Conservation (phyloP, 2,329 filamentous ascomycete species). For the Fusarium sp. region DNA sequence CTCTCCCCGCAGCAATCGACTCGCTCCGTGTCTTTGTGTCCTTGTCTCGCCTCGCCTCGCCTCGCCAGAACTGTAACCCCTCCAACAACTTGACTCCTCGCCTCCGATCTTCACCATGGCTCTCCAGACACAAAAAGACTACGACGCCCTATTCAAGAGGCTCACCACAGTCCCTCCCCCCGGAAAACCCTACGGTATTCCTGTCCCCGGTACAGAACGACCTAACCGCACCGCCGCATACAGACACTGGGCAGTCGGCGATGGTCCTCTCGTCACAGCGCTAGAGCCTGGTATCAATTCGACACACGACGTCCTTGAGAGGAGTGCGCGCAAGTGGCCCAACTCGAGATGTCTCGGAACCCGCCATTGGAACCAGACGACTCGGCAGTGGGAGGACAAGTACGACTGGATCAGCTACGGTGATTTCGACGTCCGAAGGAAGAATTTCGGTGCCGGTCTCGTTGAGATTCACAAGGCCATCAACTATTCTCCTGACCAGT, state of each 20-base stretch:
- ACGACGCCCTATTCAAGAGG: constrained; percentile 58
- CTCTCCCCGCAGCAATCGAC: constrained; percentile 11
- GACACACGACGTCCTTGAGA: constrained; percentile 83
- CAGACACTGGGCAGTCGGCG: constrained; percentile 80
- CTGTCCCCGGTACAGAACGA: constrained; percentile 77
- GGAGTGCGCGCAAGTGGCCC: constrained; percentile 67
- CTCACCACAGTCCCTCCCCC: constrained; percentile 72
- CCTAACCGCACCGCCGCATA: constrained; percentile 81
- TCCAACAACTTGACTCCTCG: constrained; percentile 1
- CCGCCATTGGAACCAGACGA: constrained; percentile 79
- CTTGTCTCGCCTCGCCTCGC: constrained; percentile 23
- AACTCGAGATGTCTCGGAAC: constrained; percentile 80
- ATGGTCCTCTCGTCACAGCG: constrained; percentile 75
- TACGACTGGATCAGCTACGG: constrained; percentile 88
- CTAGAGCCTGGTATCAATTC: constrained; percentile 77
- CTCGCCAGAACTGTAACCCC: constrained; percentile 17
- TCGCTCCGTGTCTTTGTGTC: constrained; percentile 1
- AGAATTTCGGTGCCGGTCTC: constrained; percentile 85
- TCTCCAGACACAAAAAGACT: constrained; percentile 43
- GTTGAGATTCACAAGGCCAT: constrained; percentile 81
- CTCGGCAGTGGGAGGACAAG: constrained; percentile 75
- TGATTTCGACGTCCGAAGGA: constrained; percentile 80
- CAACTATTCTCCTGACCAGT: constrained; percentile 69
- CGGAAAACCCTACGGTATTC: constrained; percentile 80
- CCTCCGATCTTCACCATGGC: constrained; percentile 43